Percentiles rank a stretch among this genome's conserved stretches.
Conservation (phyloP, 176 grass and related monocot species). For the Otatea glauca region DNA sequence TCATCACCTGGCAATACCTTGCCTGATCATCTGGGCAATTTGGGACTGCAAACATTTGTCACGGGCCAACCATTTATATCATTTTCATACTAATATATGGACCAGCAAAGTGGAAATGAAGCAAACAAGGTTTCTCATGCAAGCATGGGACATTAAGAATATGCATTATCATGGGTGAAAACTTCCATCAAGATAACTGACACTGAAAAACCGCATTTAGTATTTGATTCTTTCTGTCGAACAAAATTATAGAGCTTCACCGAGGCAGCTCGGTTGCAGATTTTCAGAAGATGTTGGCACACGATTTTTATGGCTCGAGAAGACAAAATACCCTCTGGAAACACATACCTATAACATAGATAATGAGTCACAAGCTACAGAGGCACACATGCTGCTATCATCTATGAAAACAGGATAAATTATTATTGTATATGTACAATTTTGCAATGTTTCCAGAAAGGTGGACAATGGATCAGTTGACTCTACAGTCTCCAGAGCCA, state of each 20-base stretch:
- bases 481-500: slow-evolving; percentile 48
- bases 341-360: slow-evolving; percentile 36
- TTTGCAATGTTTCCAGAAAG: slow-evolving; percentile 37
- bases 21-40: background rate
- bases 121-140: slow-evolving; percentile 8
- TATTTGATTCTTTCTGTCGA: slow-evolving; percentile 21
- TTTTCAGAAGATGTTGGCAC: too few species aligned
- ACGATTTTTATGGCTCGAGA: background rate
- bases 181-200: background rate
- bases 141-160: background rate
- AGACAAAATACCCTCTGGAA: background rate
- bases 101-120: slow-evolving; percentile 15
- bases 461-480: slow-evolving; percentile 41
- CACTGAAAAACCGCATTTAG: background rate
- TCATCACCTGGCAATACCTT: background rate
- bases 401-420: slow-evolving; percentile 23
- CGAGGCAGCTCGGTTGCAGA: background rate
- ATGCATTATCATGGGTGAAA: background rate
- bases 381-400: slow-evolving; percentile 10
- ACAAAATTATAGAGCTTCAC: background rate
- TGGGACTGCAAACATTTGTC: background rate
- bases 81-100: background rate
- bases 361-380: slow-evolving; percentile 1
- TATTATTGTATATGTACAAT: slow-evolving; percentile 44
- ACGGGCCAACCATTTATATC: background rate